Conservation (phyloP, 1,139 yeast species). For the Kurtzmaniella natalensis region DNA sequence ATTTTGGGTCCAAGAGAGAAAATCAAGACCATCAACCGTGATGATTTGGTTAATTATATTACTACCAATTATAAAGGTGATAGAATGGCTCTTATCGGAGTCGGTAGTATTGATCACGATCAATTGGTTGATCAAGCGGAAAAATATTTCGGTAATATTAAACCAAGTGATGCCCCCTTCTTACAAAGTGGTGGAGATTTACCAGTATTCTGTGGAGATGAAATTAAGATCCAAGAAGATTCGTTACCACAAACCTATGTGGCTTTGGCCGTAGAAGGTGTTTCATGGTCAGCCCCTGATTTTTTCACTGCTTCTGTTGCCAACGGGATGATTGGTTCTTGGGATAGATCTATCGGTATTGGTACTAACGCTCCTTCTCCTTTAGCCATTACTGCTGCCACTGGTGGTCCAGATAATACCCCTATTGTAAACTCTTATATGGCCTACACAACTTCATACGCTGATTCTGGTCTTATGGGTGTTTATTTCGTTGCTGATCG, state of each 20-base stretch:
- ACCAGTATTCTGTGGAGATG: constrained; percentile 84
- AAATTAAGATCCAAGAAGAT: constrained; percentile 76
- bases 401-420: constrained; percentile 45
- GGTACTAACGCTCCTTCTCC: constrained; percentile 74
- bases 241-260: constrained; percentile 86
- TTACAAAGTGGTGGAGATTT: constrained; percentile 76
- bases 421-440: constrained; percentile 88
- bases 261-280: constrained; percentile 96
- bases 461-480: constrained; percentile 98
- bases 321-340: constrained; percentile 93
- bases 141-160: constrained; percentile 71
- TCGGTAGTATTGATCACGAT: constrained; percentile 90
- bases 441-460: constrained; percentile 96
- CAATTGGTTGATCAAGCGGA: constrained; percentile 74
- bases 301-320: constrained; percentile 94
- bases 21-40: constrained; percentile 72
- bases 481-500: constrained; percentile 84
- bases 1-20: constrained; percentile 91
- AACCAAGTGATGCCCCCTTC: constrained; percentile 57
- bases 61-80: constrained; percentile 89
- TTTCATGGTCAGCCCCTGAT: constrained; percentile 94
- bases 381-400: constrained; percentile 70
- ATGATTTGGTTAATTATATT: constrained; percentile 77
- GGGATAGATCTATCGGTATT: constrained; percentile 90
- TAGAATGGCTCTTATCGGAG: constrained; percentile 95